Evolutionary conservation across 2,329 filamentous ascomycete genomes (phyloP).

Genomic region (Xenosphaeropsis pyriputrescens): DNA sequence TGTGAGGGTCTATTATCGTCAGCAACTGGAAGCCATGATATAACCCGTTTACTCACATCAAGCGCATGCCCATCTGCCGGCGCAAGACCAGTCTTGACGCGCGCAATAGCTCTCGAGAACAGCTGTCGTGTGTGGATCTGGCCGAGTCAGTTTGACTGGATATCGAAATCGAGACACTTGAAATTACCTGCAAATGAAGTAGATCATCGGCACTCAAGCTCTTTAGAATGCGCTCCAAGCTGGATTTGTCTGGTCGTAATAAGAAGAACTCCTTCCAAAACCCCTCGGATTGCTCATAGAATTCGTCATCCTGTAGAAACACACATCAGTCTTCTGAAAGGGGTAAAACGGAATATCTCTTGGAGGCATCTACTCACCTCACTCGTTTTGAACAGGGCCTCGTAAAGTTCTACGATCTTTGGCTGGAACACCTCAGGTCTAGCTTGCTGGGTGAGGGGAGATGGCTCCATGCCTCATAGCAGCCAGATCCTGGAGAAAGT

Average conservation of each 20-base stretch:
- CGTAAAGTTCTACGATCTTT: conserved; percentile 86
- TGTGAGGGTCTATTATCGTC: conserved; percentile 60
- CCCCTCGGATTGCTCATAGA: conserved; percentile 62
- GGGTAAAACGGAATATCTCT: too few relatives aligned
- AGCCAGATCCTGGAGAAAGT: not conserved
- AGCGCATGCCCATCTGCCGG: conserved; percentile 65
- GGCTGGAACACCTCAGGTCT: conserved; percentile 84
- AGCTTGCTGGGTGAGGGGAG: conserved; percentile 84
- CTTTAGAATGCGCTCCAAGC: conserved; percentile 54
- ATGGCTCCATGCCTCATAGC: conserved; percentile 55
- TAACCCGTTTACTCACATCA: conserved; percentile 46
- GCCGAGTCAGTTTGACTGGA: not conserved
- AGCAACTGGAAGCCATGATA: conserved; percentile 17
- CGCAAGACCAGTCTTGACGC: conserved; percentile 43
- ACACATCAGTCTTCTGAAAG: not conserved
- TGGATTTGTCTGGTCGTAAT: conserved; percentile 59
- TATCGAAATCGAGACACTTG: conserved; percentile 24
- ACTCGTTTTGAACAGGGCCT: conserved; percentile 61
- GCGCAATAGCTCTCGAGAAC: conserved; percentile 57
- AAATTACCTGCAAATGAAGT: conserved; percentile 62
- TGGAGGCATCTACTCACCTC: too few relatives aligned
- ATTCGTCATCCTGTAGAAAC: conserved; percentile 41
- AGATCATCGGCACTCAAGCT: conserved; percentile 61
- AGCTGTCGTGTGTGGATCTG: conserved; percentile 36
- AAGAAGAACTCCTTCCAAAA: conserved; percentile 98